A percentile compares a stretch with the other conserved stretches of the same genome.
Conservation (phyloP, 2,329 filamentous ascomycete genomes). For the Colletotrichum sp. region DNA sequence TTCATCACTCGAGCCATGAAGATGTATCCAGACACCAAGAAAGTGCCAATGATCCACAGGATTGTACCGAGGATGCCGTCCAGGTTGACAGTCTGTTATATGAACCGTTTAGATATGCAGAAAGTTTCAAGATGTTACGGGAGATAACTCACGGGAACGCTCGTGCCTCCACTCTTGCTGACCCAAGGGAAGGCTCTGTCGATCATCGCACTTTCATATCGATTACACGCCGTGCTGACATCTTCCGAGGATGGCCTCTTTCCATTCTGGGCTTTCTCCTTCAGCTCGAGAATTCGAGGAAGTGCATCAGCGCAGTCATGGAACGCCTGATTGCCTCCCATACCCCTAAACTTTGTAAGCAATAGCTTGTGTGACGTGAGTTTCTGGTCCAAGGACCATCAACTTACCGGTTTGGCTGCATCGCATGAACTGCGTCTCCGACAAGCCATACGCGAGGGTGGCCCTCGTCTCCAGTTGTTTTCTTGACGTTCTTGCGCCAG, state of each 20-base stretch:
- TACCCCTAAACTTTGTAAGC: not conserved
- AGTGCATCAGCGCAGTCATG: not conserved
- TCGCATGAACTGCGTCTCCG: not conserved
- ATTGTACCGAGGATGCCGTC: not conserved
- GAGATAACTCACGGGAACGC: not conserved
- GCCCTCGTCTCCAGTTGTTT: not conserved
- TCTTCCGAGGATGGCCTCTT: not conserved
- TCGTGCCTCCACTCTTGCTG: not conserved
- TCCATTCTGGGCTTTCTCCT: not conserved
- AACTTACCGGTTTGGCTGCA: not conserved
- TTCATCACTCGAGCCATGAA: not conserved
- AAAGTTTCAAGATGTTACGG: not conserved
- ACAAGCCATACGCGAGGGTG: not conserved
- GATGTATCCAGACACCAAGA: not conserved
- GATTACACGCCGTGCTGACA: not conserved
- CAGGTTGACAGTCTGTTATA: not conserved
- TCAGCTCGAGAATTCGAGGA: not conserved
- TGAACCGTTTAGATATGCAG: accelerated
- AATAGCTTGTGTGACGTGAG: not conserved
- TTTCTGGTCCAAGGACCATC: not conserved
- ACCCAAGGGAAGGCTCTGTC: not conserved
- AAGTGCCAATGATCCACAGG: not conserved
- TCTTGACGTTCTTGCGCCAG: not conserved
- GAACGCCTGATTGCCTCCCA: constrained; percentile 2
- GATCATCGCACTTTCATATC: not conserved